These are phyloP conservation scores for Helianthus tuberosus DNA, from an alignment of 129 eudicot species.

Conservation along the genomic window DNA sequence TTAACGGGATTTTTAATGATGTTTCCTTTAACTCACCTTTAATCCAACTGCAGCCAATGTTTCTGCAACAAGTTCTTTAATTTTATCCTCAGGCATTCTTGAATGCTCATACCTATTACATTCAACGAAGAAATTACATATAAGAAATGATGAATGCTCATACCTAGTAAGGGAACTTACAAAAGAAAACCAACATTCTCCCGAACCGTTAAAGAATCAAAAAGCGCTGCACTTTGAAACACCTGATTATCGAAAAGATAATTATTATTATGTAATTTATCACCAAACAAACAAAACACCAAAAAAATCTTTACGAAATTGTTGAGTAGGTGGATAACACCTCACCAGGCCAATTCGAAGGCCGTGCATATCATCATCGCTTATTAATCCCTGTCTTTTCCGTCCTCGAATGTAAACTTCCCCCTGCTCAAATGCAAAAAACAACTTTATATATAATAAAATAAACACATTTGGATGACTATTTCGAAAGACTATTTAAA, in stretches of 20 bases:
- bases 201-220: constrained; percentile 82
- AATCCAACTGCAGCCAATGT: constrained; percentile 95
- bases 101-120: constrained; percentile 74
- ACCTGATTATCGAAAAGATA: constrained; percentile 42
- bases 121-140: constrained; percentile 13
- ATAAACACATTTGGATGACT: constrained; percentile 3
- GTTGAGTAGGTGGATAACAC: constrained; percentile 4
- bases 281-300: constrained; percentile 1
- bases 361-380: constrained; percentile 83
- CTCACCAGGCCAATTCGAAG: constrained; percentile 82
- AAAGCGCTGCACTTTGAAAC: constrained; percentile 83
- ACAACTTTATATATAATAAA: neutral
- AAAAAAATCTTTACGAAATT: neutral
- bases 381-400: constrained; percentile 62
- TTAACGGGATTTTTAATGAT: neutral
- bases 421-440: constrained; percentile 52
- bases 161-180: constrained; percentile 44
- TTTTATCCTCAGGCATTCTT: constrained; percentile 74
- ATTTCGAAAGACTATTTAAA: constrained; percentile 1
- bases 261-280: neutral
- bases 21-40: constrained; percentile 51
- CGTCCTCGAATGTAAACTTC: constrained; percentile 75
- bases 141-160: neutral
- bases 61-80: constrained; percentile 79
- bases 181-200: constrained; percentile 90